Conservation (phyloP, 495 filamentous ascomycete species). For the Thozetella sp. region DNA sequence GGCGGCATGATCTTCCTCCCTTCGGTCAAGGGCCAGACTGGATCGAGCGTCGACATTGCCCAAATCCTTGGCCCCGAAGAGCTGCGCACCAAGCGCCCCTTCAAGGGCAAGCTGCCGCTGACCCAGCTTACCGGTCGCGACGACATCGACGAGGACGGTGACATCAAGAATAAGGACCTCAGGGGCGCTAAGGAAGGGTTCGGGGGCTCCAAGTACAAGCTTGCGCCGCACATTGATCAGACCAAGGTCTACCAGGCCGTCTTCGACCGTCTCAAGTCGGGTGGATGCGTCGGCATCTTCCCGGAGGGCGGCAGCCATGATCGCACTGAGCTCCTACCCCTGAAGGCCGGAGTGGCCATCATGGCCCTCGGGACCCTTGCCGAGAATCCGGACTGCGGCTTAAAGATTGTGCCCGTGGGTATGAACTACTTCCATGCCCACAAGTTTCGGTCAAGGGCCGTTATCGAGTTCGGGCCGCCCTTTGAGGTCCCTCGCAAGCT, state of each 20-base stretch:
- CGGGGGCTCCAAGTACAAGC: conserved; percentile 80
- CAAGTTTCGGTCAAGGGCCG: conserved; percentile 96
- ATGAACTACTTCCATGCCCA: conserved; percentile 99
- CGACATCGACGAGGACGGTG: conserved; percentile 64
- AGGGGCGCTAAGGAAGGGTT: conserved; percentile 61
- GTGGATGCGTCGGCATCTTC: conserved; percentile 95
- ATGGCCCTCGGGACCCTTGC: conserved; percentile 95
- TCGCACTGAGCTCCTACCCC: conserved; percentile 85
- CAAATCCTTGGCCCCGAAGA: conserved; percentile 82
- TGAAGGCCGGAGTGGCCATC: conserved; percentile 97
- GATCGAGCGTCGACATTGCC: conserved; percentile 75
- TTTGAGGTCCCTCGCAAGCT: conserved; percentile 80
- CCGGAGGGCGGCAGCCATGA: conserved; percentile 98
- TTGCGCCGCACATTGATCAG: conserved; percentile 93
- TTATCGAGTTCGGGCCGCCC: conserved; percentile 92
- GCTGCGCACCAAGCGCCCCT: conserved; percentile 81
- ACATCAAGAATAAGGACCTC: conserved; percentile 44
- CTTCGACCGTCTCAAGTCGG: conserved; percentile 75
- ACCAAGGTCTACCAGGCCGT: conserved; percentile 92
- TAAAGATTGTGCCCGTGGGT: conserved; percentile 98
- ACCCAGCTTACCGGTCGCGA: conserved; percentile 78
- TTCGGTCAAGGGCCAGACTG: conserved; percentile 72
- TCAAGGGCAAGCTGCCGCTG: conserved; percentile 69
- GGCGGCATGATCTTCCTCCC: conserved; percentile 89
- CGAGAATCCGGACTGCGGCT: conserved; percentile 83